Conservation (phyloP, 1,284 basidiomycete species). For the Sanghuangporus weigelae region DNA sequence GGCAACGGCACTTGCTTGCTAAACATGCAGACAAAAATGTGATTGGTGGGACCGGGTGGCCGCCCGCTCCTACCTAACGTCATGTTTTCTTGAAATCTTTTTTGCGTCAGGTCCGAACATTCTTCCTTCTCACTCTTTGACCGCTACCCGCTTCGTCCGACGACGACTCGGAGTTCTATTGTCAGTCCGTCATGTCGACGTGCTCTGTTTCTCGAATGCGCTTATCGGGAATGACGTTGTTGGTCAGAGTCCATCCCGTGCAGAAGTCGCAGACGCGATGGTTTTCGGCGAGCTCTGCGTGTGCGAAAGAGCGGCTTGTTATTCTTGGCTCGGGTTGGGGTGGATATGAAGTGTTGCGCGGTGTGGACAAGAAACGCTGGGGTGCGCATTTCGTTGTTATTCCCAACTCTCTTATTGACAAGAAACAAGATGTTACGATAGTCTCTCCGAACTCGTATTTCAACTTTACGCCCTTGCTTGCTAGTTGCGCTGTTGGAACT, state of each 20-base stretch:
- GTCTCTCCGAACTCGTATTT: conserved; percentile 76
- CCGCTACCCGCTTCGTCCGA: not conserved
- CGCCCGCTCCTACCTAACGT: not conserved
- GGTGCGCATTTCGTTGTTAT: conserved; percentile 35
- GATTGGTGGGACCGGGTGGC: not conserved
- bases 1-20: conserved; percentile 14
- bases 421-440: conserved; percentile 57
- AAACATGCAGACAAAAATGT: not conserved
- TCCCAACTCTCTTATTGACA: not conserved
- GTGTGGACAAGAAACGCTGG: conserved; percentile 64
- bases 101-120: not conserved
- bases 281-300: conserved; percentile 26
- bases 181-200: not conserved
- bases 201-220: not conserved
- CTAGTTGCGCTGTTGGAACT: conserved; percentile 76
- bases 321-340: conserved; percentile 85
- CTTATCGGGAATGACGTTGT: not conserved
- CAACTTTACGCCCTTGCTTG: conserved; percentile 79
- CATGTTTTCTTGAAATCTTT: not conserved
- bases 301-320: conserved; percentile 59
- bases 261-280: not conserved
- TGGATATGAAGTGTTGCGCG: conserved; percentile 67
- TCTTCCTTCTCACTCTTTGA: not conserved
- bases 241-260: not conserved
- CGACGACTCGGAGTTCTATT: not conserved